Evolutionary conservation across 345 rosid genomes (phyloP), one percentile per base, ranked within the genome.

Genomic region (Gossypioides kirkii): DNA sequence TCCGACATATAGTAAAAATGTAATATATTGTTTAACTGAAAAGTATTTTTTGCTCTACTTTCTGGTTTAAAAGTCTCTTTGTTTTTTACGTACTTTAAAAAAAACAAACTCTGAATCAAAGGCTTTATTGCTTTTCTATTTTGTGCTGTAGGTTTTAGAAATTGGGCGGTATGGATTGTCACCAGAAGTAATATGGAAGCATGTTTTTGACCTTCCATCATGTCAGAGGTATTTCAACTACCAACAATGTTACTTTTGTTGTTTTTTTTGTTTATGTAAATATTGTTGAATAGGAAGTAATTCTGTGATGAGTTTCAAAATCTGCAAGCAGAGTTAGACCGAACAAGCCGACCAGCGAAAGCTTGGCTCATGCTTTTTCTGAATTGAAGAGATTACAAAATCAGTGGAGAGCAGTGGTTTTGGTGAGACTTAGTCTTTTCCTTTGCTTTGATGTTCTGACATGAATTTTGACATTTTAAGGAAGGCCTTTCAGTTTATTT

Each of bases 381-480:
- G 90, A 90, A 78, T 68, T 90, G 82, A 90, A 86, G 87, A 89
- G 84, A 81, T 77, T 81, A 80, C 92, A 79, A 43, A 77, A 72
- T 49, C 82, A 71, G 41, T 92, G 97, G 99, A 84, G 89, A 73
- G 79, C 73, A 69, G 88, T 86, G 60, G 82, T 95, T 82, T 61
- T 83, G 97, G 99, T 94, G 76, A 87, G 92, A 66, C 50, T 78
- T 46, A 20, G 75, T 47, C 74, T 50, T 61, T 67, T 73, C 76
- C 73, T 45, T 61, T 25, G 53, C 60, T 43, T 41, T 42, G 43
- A 50, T 25, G 36, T 71, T 54, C 10, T 71, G 38, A 43, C 64
- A 55, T 71, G 74, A 38, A 41, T 36, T 36, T 16, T 18, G 32
- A 41, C 20, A 41, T 41, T 71, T 17, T 41, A 22, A 13, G 38